phyloP scores from a whole-genome alignment of 148 eudicot genomes.

The Euryodendron excelsum region DNA sequence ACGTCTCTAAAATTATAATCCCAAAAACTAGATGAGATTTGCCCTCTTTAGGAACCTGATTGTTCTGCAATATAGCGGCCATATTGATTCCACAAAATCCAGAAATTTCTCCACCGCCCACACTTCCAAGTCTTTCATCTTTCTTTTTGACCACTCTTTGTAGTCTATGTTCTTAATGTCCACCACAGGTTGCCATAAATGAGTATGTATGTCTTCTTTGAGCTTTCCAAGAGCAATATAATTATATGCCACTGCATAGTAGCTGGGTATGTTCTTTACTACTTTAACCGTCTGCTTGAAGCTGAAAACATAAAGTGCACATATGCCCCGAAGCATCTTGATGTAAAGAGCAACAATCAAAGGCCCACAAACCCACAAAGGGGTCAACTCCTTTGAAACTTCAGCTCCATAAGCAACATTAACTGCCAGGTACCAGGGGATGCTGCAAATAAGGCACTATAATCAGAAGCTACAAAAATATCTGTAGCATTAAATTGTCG shows the following conservation, averaged over 20 bases:
- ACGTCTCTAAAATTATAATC: not conserved
- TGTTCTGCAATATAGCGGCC: slow-evolving; percentile 71
- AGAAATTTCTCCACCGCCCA: slow-evolving; percentile 60
- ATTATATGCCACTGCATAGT: slow-evolving; percentile 28
- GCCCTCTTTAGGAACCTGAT: slow-evolving; percentile 70
- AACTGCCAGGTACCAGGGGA: slow-evolving; percentile 63
- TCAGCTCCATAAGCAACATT: slow-evolving; percentile 66
- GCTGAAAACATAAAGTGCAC: slow-evolving; percentile 51
- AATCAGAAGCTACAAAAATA: slow-evolving; percentile 3
- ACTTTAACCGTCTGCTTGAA: slow-evolving; percentile 65
- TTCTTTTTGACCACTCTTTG: slow-evolving; percentile 33
- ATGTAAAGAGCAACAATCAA: slow-evolving; percentile 55
- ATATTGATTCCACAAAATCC: slow-evolving; percentile 73
- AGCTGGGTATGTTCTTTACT: slow-evolving; percentile 50
- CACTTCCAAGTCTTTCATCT: slow-evolving; percentile 35
- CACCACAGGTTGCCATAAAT: slow-evolving; percentile 46
- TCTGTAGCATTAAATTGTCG: not conserved
- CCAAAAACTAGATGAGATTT: slow-evolving; percentile 45
- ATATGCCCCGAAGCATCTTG: slow-evolving; percentile 45
- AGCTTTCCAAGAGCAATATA: slow-evolving; percentile 56
- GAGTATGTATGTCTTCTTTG: slow-evolving; percentile 35
- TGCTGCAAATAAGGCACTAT: slow-evolving; percentile 47
- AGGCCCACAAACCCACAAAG: slow-evolving; percentile 85
- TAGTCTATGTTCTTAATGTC: slow-evolving; percentile 38
- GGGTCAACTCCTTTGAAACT: slow-evolving; percentile 81